phyloP scores from a whole-genome alignment of 306 rosid genomes.

The Pachyrhizus erosus region DNA sequence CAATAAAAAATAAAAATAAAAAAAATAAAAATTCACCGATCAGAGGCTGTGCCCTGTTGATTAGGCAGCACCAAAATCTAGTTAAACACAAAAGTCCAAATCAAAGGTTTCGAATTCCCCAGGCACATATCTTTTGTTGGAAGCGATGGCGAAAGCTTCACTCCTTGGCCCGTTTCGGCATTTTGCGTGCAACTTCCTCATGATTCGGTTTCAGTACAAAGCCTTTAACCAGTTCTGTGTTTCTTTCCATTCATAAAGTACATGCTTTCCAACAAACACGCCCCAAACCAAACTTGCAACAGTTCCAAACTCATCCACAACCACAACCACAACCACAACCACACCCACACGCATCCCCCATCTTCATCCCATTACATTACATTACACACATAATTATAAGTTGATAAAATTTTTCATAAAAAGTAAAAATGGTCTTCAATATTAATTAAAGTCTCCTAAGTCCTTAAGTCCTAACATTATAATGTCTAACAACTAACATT shows the following conservation, averaged over 20 bases:
- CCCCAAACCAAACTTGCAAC: constrained; percentile 22
- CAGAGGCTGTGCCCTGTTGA: constrained; percentile 33
- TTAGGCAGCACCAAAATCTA: constrained; percentile 37
- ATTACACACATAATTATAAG: neutral
- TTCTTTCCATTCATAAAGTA: constrained; percentile 39
- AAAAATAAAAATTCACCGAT: neutral
- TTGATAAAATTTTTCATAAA: neutral
- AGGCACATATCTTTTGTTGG: constrained; percentile 29
- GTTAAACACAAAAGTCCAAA: constrained; percentile 37
- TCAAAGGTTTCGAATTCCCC: constrained; percentile 20
- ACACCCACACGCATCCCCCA: neutral
- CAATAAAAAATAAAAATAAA: constrained; percentile 10
- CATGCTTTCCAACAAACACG: constrained; percentile 55
- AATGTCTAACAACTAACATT: constrained; percentile 41
- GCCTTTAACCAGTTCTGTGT: constrained; percentile 14
- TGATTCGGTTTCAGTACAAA: constrained; percentile 37
- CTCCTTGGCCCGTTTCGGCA: neutral
- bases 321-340: too few species aligned
- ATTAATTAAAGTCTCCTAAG: constrained; percentile 15
- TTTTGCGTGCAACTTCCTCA: constrained; percentile 32
- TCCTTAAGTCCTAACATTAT: constrained; percentile 40
- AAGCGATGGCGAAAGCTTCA: constrained; percentile 39
- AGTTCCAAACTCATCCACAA: constrained; percentile 36
- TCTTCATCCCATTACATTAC: neutral
- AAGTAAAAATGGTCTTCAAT: neutral